A percentile compares a stretch with the other conserved stretches of the same genome.
These are phyloP conservation scores for Colletotrichum liriopes DNA, from an alignment of 2,329 filamentous ascomycete genomes.

Conservation along the genomic window DNA sequence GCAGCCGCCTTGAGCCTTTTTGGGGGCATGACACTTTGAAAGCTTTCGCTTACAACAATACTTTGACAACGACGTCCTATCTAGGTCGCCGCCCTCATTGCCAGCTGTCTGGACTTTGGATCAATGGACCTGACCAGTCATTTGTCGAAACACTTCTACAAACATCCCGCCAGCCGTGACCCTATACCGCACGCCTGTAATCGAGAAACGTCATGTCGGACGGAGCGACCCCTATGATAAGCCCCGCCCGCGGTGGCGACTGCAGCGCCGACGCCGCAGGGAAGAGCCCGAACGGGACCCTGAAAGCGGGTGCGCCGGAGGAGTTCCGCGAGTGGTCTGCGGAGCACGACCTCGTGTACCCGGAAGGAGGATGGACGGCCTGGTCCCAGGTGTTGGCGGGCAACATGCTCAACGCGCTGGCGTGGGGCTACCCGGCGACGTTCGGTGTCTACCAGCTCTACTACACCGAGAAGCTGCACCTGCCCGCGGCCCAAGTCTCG, in stretches of 20 bases:
- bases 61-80: neutral
- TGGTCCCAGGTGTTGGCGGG: slow-evolving; percentile 67
- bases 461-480: slow-evolving; percentile 55
- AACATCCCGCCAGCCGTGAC: neutral
- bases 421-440: slow-evolving; percentile 65
- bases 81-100: neutral
- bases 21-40: neutral
- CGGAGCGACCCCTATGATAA: neutral
- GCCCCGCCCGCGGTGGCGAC: neutral
- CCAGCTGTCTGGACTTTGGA: neutral
- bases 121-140: neutral
- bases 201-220: slow-evolving; percentile 6
- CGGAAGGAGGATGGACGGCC: slow-evolving; percentile 63
- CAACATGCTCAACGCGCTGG: slow-evolving; percentile 63
- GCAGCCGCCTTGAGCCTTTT: slow-evolving; percentile 6
- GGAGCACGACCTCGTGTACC: slow-evolving; percentile 46
- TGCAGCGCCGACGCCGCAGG: neutral
- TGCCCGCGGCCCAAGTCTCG: slow-evolving; percentile 55
- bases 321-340: slow-evolving; percentile 30
- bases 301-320: neutral
- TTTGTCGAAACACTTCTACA: neutral
- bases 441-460: slow-evolving; percentile 71
- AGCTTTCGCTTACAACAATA: neutral
- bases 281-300: neutral
- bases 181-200: neutral